These are phyloP conservation scores for Asterochloris erici DNA, from an alignment of 139 green algal genomes.

Conservation along the genomic window DNA sequence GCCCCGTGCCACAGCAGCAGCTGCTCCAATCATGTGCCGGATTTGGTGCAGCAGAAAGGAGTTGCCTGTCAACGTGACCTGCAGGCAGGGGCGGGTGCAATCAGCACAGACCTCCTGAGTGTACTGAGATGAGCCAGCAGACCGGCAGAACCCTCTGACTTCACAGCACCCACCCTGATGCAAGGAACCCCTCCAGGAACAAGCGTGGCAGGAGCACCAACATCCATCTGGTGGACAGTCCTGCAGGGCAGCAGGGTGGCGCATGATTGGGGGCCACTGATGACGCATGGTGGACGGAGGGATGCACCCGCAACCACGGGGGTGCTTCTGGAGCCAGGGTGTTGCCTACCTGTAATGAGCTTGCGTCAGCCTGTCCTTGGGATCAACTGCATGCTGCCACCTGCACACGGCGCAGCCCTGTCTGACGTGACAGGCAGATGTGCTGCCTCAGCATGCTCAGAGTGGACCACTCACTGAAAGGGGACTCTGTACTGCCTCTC, in stretches of 20 bases:
- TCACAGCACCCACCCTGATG: too few relatives aligned
- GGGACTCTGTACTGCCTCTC: not conserved
- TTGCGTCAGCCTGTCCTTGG: not conserved
- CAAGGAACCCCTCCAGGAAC: too few relatives aligned
- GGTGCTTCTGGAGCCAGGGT: too few relatives aligned
- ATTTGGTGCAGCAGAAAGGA: slow-evolving; percentile 35
- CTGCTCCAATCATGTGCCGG: slow-evolving; percentile 74
- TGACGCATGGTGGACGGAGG: too few relatives aligned
- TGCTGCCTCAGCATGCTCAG: not conserved
- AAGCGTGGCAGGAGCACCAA: too few relatives aligned
- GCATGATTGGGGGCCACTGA: too few relatives aligned
- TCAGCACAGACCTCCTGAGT: too few relatives aligned
- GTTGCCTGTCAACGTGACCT: slow-evolving; percentile 18
- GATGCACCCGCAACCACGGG: too few relatives aligned
- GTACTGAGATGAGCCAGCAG: too few relatives aligned
- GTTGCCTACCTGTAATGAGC: slow-evolving; percentile 3
- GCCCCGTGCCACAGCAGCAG: slow-evolving; percentile 56
- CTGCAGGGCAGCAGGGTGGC: too few relatives aligned
- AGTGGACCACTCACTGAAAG: not conserved
- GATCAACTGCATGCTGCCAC: not conserved
- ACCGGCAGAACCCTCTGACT: too few relatives aligned
- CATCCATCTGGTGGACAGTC: too few relatives aligned
- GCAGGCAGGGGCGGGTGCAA: not conserved
- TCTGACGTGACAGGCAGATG: not conserved
- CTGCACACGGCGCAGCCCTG: not conserved